These are phyloP conservation scores for Viridothelium virens DNA, from an alignment of 495 filamentous ascomycete species.

Conservation along the genomic window DNA sequence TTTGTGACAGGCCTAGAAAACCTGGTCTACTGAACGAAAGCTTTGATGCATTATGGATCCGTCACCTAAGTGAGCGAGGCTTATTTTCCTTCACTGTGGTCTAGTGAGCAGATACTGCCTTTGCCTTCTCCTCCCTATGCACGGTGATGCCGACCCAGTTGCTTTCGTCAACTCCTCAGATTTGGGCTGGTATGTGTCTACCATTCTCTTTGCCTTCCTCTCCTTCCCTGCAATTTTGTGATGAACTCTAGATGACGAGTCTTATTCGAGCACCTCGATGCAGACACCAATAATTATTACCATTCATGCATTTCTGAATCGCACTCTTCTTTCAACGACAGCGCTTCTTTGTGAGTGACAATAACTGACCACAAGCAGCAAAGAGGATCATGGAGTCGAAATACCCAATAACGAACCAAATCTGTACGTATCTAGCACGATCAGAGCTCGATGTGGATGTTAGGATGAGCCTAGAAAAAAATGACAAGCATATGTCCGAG, in stretches of 20 bases:
- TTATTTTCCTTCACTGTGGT: neutral
- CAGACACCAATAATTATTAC: constrained; percentile 61
- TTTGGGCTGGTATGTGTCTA: constrained; percentile 9
- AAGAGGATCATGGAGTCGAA: constrained; percentile 2
- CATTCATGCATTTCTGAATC: constrained; percentile 59
- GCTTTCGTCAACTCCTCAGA: no score
- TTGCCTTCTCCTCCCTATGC: no score
- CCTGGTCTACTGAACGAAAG: constrained; percentile 88
- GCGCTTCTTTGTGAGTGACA: neutral
- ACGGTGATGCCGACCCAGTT: no score
- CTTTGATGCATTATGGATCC: neutral
- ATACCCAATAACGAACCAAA: neutral
- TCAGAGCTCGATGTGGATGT: constrained; percentile 20
- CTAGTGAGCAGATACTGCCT: neutral
- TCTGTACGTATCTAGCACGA: constrained; percentile 55
- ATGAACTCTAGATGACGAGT: constrained; percentile 84
- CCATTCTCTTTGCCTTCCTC: constrained; percentile 3
- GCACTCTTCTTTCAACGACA: neutral
- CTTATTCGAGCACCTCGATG: constrained; percentile 72
- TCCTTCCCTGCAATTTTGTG: constrained; percentile 36
- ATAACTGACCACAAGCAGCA: neutral
- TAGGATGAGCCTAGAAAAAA: constrained; percentile 34
- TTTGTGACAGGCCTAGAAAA: constrained; percentile 99
- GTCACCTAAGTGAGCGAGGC: neutral
- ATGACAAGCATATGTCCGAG: constrained; percentile 89